Base-by-base conservation (phyloP, 2,329 filamentous ascomycete genomes). In the Thielaviopsis punctulata region DNA sequence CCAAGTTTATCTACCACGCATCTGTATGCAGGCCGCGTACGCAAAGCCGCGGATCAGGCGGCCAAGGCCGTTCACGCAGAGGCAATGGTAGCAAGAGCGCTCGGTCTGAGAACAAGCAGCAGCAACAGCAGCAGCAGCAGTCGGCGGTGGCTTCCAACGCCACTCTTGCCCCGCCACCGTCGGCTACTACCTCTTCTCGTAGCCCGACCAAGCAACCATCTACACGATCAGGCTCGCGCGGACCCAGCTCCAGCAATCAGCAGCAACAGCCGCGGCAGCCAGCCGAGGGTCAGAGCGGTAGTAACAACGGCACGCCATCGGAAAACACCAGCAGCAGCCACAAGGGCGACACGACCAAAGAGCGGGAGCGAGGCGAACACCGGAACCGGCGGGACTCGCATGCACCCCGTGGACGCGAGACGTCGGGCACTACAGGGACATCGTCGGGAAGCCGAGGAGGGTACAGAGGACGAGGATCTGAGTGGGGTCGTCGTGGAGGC, bases 1-100 rank as follows among this genome's bases (percentile, higher is more conserved):
- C 62, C 13, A 71, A 61, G 56, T 62, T 60, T 4, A 60, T 73
- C 36, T 62, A 65, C 3, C 56, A 71, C 13, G 64, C 69, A 3
- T 65, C 63, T 51, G 61, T 63, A 10, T 57, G 60, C 27, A 59
- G 60, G 12, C 44, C 49, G 7, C 62, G 66, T 48, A 62, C 62
- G 13, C 59, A 60, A 4, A 61, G 67, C 52, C 59, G 60, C 19
- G 27, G 52, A 30, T 52, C 52, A 24, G 59, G 57, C 15, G 44
- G 49, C 18, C 56, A 59, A 7, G 49, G 56, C 23, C 56, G 60
- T 55, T 53, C 60, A 10, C 59, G 60, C 12, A 60, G 62, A 21
- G 62, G 65, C 49, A 59, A 45, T 19, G 43, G 43, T 15, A 21
- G 24, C 18, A 43, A 27, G 18, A 5, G 24, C 7, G n/a, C 23